phyloP scores from a whole-genome alignment of 202 grass and related monocot genomes.

The Thinopyrum obtusiflorum region DNA sequence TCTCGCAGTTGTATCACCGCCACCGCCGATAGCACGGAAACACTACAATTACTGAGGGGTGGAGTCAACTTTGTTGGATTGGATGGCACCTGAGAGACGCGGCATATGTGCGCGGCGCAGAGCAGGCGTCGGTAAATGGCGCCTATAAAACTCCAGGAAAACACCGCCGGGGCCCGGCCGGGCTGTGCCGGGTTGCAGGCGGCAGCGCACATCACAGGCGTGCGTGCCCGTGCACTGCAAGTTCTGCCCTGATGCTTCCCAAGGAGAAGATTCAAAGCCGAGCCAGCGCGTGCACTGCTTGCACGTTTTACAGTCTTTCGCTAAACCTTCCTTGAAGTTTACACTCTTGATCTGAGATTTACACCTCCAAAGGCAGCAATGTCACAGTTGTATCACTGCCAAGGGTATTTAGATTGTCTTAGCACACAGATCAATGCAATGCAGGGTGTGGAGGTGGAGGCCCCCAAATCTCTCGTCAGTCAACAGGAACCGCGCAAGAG shows the following conservation, averaged over 20 bases:
- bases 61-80: constrained; percentile 35
- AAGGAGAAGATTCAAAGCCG: constrained; percentile 12
- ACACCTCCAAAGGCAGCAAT: too few relatives aligned
- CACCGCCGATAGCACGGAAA: too few relatives aligned
- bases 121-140: constrained; percentile 7
- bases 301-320: background rate
- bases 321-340: background rate
- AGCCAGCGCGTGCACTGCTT: background rate
- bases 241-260: background rate
- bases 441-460: background rate
- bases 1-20: too few relatives aligned
- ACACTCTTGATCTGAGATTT: too few relatives aligned
- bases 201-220: background rate
- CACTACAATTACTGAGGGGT: too few relatives aligned
- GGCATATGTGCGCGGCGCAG: background rate
- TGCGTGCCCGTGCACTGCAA: background rate
- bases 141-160: constrained; percentile 4
- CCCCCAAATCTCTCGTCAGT: constrained; percentile 14
- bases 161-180: background rate
- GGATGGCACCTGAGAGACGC: constrained; percentile 2
- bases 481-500: constrained; percentile 7
- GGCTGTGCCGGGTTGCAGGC: background rate
- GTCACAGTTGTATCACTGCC: too few relatives aligned
- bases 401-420: too few relatives aligned
- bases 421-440: background rate